Evolutionary conservation across 352 stramenopile species (phyloP), one percentile per base, ranked within the genome.

Genomic region (Phytophthora citricola): DNA sequence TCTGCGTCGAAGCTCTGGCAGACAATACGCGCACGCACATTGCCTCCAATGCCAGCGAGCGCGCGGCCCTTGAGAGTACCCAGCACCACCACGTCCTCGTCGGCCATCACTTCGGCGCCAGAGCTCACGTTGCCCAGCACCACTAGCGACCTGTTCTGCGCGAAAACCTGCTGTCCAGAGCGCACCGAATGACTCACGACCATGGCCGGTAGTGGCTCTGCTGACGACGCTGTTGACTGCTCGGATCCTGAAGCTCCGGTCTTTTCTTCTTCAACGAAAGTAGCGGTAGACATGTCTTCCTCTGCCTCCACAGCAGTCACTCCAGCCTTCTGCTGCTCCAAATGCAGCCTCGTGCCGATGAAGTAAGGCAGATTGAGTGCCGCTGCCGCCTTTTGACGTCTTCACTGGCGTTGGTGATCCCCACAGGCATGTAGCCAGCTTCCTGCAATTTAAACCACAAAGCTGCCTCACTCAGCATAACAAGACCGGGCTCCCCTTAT

Each of bases 111-210:
- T 71, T 97, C 90, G 29, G 88, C 90, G 20, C 90, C 90, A 0
- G 90, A 97, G 70, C 83, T 95, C 15, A 97, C 90, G 56, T 83
- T 93, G 49, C 90, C 90, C 26, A 97, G 53, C 43, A 97, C 81
- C 26, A 97, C 77, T 24, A 97, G 75, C 43, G 87, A 91, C 20
- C 82, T 78, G 46, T 87, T 89, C 49, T 94, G 87, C 17, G 90
- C 90, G 34, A 89, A 94, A 48, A 96, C 80, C 68, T 97, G 90
- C 70, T 97, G 88, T n/a, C 90, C 90, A 5, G 88, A 95, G 29
- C 90, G 90, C 27, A 97, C 87, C 26, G 76, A 89, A 26, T 76
- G 61, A 53, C 87, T 69, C 43, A 95, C 71, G 7, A 97, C 71
- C 81, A 95, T 81, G 20, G 83, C 81, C 4, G 82, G 45, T 12